Base-by-base conservation (phyloP, 202 grass and related monocot species). In the Elaeis oleifera region DNA sequence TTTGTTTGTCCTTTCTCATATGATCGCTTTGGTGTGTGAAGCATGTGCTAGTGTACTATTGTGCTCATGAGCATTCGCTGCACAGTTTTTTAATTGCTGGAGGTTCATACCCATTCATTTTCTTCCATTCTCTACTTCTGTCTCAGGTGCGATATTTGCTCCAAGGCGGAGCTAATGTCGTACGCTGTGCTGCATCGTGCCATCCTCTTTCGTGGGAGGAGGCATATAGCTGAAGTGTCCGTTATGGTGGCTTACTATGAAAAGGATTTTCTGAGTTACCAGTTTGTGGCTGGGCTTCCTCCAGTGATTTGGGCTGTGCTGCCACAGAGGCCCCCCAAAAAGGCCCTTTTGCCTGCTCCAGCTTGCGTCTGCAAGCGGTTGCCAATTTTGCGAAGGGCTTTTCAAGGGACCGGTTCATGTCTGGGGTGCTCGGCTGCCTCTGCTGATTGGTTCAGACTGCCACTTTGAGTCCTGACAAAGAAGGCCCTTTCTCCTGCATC, bases 101-200 rank as follows among this genome's bases (percentile, higher is more conserved):
- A 53, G 23, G 18, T 73, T 73, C 27, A 68, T 56, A 28, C 18
- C 26, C 39, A 13, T 55, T 68, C 52, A 39, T 68, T 24, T 68
- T 68, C 65, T 68, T 56, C 65, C 51, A 31, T 79, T 74, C 69
- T 91, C 79, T 85, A 79, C 75, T 73, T 85, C 81, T 92, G 82
- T 89, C 70, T 80, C 85, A 97, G 94, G 82, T 91, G 88, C 94
- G 94, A 97, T 97, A 92, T 97, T 89, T 86, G 94, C 94, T 97
- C 94, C 78, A 13, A 65, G 82, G 72, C 78, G 83, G 94, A 92
- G 94, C 85, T 79, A 89, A 89, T 99, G 94, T 99, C 88, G 88
- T 81, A 99, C 71, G 58, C 74, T 92, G 84, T 80, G 76, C 66
- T 78, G 18, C 79, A 63, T 67, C 69, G 20, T 53, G 74, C 79